Conservation (phyloP, 164 flowering plant species). For the Stephania cephalantha region DNA sequence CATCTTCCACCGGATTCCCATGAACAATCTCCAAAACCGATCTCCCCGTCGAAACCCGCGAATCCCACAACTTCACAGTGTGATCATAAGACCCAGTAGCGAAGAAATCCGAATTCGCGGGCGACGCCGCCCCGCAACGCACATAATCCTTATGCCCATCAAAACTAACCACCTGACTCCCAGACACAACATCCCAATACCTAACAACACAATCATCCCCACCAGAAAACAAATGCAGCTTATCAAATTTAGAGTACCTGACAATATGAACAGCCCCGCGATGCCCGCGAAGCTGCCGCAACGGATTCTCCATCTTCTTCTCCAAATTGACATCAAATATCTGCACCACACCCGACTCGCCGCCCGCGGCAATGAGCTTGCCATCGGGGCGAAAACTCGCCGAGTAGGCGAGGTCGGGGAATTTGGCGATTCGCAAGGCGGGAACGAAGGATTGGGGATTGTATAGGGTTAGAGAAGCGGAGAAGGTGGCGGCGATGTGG, state of each 20-base stretch:
- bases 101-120: slow-evolving; percentile 50
- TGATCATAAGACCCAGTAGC: slow-evolving; percentile 88
- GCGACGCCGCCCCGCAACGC: slow-evolving; percentile 70
- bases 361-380: slow-evolving; percentile 72
- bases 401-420: slow-evolving; percentile 55
- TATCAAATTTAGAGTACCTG: slow-evolving; percentile 54
- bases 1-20: slow-evolving; percentile 76
- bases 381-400: slow-evolving; percentile 75
- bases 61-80: slow-evolving; percentile 83
- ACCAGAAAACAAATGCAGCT: slow-evolving; percentile 72
- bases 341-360: slow-evolving; percentile 57
- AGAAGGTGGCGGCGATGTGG: slow-evolving; percentile 58
- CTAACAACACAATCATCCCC: slow-evolving; percentile 79
- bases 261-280: slow-evolving; percentile 53
- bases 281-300: slow-evolving; percentile 58
- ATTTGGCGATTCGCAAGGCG: slow-evolving; percentile 36
- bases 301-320: slow-evolving; percentile 31
- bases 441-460: slow-evolving; percentile 34
- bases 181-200: slow-evolving; percentile 82
- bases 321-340: slow-evolving; percentile 56
- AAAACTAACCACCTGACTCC: slow-evolving; percentile 30
- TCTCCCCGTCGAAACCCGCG: slow-evolving; percentile 33
- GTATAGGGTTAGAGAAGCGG: slow-evolving; percentile 60
- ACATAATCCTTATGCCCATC: slow-evolving; percentile 83
- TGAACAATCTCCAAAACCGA: slow-evolving; percentile 51